These are phyloP conservation scores for Ophiostoma australiae DNA, from an alignment of 2,329 filamentous ascomycete genomes.

Conservation along the genomic window DNA sequence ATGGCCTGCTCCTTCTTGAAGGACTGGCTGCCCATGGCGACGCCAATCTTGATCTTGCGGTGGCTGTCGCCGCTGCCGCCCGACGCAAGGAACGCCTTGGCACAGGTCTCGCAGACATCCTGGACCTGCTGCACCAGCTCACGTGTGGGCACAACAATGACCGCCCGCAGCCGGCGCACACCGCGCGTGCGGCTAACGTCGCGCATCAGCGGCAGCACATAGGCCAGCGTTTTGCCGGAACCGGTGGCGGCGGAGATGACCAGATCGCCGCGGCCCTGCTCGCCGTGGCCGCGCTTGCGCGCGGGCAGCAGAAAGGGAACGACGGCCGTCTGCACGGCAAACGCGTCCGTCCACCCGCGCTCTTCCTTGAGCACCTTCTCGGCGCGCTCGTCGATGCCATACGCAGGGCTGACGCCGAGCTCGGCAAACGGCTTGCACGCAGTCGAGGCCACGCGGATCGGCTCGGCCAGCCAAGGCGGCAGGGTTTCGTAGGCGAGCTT, in stretches of 20 bases:
- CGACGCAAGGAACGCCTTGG: constrained; percentile 51
- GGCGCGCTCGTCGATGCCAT: constrained; percentile 59
- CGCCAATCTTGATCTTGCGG: constrained; percentile 63
- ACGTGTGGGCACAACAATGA: constrained; percentile 86
- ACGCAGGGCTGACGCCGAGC: constrained; percentile 33
- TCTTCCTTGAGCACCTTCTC: constrained; percentile 57
- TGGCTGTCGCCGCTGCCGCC: constrained; percentile 38
- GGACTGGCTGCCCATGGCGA: constrained; percentile 74
- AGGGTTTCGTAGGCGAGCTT: constrained; percentile 70
- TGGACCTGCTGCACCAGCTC: constrained; percentile 85
- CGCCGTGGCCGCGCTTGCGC: constrained; percentile 31
- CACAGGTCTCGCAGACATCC: constrained; percentile 70
- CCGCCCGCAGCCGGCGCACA: constrained; percentile 64
- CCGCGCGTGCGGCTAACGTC: constrained; percentile 54
- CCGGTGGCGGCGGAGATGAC: constrained; percentile 90
- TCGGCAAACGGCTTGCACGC: constrained; percentile 54
- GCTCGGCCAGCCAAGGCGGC: constrained; percentile 73
- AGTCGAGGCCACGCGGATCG: constrained; percentile 61
- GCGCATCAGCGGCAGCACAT: constrained; percentile 78
- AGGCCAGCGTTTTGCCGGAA: constrained; percentile 91
- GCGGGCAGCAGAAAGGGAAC: constrained; percentile 73
- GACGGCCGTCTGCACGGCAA: constrained; percentile 74
- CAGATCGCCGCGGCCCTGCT: constrained; percentile 64
- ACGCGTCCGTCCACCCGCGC: constrained; percentile 66
- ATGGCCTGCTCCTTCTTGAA: constrained; percentile 59